Conservation (phyloP, 805 yeast species). For the Lipomyces starkeyi region DNA sequence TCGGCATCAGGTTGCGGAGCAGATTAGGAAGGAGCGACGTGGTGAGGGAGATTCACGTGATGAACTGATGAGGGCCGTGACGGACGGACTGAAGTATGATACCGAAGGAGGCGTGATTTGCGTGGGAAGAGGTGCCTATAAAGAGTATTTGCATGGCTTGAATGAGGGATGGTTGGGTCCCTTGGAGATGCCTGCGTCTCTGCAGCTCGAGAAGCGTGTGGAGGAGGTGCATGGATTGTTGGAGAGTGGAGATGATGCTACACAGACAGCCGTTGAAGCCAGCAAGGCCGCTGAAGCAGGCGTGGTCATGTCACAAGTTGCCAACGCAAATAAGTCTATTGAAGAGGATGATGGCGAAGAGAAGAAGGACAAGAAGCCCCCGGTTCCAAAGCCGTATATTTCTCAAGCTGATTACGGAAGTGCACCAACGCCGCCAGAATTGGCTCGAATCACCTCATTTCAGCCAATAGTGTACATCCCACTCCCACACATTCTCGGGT, state of each 20-base stretch:
- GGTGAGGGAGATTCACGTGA: slow-evolving; percentile 46
- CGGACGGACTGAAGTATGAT: slow-evolving; percentile 49
- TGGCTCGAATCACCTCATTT: slow-evolving; percentile 14
- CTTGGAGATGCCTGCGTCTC: slow-evolving; percentile 57
- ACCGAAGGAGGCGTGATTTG: slow-evolving; percentile 81
- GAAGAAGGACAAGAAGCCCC: slow-evolving; percentile 49
- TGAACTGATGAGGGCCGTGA: slow-evolving; percentile 36
- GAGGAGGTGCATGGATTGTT: slow-evolving; percentile 22
- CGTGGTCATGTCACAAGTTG: slow-evolving; percentile 5
- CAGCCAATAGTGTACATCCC: slow-evolving; percentile 78
- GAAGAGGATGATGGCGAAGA: slow-evolving; percentile 44
- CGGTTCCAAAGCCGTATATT: slow-evolving; percentile 68
- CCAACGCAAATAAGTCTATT: slow-evolving; percentile 36
- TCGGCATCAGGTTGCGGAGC: slow-evolving; percentile 79
- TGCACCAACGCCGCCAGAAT: slow-evolving; percentile 64
- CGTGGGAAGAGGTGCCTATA: slow-evolving; percentile 93
- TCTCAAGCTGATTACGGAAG: slow-evolving; percentile 60
- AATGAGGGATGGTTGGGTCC: slow-evolving; percentile 98
- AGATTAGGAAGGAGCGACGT: slow-evolving; percentile 71
- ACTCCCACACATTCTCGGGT: slow-evolving; percentile 80
- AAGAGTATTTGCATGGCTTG: slow-evolving; percentile 86
- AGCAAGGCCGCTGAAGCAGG: slow-evolving; percentile 29
- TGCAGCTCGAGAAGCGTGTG: slow-evolving; percentile 32
- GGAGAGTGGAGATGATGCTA: slow-evolving; percentile 24
- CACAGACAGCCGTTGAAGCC: slow-evolving; percentile 17